phyloP scores from a whole-genome alignment of 2,329 filamentous ascomycete genomes.

The Talaromyces sp. region DNA sequence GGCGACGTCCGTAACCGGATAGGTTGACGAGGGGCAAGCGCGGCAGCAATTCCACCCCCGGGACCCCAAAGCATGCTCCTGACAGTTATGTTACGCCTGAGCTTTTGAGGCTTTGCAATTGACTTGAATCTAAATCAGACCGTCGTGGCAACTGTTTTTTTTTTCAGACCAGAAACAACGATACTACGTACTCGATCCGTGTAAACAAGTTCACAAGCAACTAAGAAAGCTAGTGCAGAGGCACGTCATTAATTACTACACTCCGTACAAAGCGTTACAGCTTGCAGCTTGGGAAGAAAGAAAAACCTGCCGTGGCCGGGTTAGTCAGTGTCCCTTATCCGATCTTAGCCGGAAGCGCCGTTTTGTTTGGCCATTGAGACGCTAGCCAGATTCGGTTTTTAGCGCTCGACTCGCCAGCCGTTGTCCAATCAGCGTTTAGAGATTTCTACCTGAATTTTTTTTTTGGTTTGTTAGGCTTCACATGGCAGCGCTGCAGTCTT shows the following conservation, averaged over 20 bases:
- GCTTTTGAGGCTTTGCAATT: not conserved
- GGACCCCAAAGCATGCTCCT: not conserved
- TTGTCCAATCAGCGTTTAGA: conserved; percentile 21
- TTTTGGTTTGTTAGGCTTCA: not conserved
- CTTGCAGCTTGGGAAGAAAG: too few species aligned
- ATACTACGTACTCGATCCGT: not conserved
- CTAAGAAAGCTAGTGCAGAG: conserved; percentile 19
- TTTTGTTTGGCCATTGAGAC: not conserved
- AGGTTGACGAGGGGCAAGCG: not conserved
- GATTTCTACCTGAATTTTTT: conserved; percentile 9
- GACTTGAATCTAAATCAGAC: not conserved
- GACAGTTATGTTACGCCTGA: not conserved
- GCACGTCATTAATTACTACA: conserved; percentile 31
- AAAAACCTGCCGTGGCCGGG: conserved; percentile 3
- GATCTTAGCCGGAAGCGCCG: conserved; percentile 13
- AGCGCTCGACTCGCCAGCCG: conserved; percentile 14
- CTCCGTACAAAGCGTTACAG: not conserved
- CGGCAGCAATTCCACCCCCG: not conserved
- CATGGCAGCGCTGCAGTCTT: not conserved
- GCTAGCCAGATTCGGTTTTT: not conserved
- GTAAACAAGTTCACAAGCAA: not conserved
- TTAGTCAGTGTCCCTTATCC: conserved; percentile 4
- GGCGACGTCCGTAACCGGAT: not conserved
- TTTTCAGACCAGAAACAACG: too few species aligned
- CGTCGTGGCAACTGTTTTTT: not conserved